Percentiles rank a stretch among this genome's conserved stretches.
Evolutionary conservation across 129 eudicot species (phyloP).

Genomic region (Artemisia tridentata): DNA sequence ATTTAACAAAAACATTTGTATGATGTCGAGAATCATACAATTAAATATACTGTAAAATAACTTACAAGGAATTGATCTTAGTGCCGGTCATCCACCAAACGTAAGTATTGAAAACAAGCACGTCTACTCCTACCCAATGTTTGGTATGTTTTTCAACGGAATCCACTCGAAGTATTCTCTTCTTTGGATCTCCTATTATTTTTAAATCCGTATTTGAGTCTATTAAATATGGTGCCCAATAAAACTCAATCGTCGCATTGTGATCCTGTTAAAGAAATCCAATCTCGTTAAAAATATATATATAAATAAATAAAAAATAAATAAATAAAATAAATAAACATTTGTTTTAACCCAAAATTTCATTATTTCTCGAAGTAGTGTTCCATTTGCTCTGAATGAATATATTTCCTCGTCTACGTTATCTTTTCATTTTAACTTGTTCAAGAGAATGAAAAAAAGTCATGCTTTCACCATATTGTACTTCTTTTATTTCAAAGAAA

Average conservation of each 20-base stretch:
- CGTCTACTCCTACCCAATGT: constrained; percentile 74
- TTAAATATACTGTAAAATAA: background rate
- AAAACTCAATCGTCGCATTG: constrained; percentile 89
- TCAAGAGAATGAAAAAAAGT: no score
- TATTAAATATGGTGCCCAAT: constrained; percentile 87
- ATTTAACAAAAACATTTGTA: no score
- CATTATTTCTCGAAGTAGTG: background rate
- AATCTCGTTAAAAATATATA: background rate
- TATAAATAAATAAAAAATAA: no score
- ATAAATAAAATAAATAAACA: background rate
- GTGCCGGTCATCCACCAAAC: constrained; percentile 99
- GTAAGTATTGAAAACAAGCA: constrained; percentile 85
- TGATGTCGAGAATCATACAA: no score
- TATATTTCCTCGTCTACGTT: no score
- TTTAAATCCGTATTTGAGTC: constrained; percentile 75
- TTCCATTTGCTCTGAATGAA: no score
- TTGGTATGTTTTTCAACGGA: constrained; percentile 76
- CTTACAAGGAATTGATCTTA: constrained; percentile 79
- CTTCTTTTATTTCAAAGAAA: background rate
- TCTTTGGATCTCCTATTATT: constrained; percentile 68
- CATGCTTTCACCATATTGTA: no score
- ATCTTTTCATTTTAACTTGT: no score
- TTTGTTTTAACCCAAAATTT: background rate
- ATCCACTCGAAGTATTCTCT: constrained; percentile 86
- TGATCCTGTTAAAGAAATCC: constrained; percentile 50